Percentiles rank a stretch among this genome's conserved stretches.
These are phyloP conservation scores for Eucalyptus microcorys DNA, from an alignment of 345 rosid genomes.

Conservation along the genomic window DNA sequence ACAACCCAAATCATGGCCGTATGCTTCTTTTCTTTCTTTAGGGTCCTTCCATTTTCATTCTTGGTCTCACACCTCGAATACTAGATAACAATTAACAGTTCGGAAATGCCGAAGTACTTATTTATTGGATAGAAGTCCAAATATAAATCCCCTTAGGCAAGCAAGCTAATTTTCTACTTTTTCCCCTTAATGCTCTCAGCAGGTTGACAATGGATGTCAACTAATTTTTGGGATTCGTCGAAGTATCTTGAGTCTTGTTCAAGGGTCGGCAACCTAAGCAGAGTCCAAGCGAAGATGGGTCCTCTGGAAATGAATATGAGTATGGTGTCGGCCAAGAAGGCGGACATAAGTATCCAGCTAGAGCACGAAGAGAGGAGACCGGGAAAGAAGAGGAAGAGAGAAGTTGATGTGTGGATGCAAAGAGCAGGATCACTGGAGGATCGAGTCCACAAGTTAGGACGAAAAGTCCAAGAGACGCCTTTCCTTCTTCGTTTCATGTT, in stretches of 20 bases:
- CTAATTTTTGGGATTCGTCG: too few species aligned
- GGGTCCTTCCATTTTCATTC: too few species aligned
- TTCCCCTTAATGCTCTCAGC: too few species aligned
- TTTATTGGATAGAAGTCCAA: too few species aligned
- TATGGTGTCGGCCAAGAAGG: not conserved
- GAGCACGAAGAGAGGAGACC: not conserved
- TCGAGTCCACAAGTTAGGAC: not conserved
- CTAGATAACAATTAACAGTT: too few species aligned
- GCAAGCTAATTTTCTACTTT: too few species aligned
- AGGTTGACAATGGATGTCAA: too few species aligned
- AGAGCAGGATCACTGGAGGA: not conserved
- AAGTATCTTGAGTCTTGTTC: not conserved
- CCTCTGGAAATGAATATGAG: not conserved
- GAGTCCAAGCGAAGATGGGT: not conserved
- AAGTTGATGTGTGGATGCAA: not conserved
- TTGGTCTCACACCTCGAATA: too few species aligned
- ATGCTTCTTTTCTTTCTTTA: too few species aligned
- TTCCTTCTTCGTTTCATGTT: not conserved
- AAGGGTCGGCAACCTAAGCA: not conserved
- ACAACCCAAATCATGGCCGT: too few species aligned
- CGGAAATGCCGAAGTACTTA: too few species aligned
- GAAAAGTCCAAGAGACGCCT: not conserved
- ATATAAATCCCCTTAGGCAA: too few species aligned
- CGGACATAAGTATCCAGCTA: not conserved
- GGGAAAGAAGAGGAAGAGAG: not conserved